Evolutionary conservation across 2,329 filamentous ascomycete species (phyloP), one percentile per base, ranked within the genome.

Genomic region (Tolypocladium amazonense): DNA sequence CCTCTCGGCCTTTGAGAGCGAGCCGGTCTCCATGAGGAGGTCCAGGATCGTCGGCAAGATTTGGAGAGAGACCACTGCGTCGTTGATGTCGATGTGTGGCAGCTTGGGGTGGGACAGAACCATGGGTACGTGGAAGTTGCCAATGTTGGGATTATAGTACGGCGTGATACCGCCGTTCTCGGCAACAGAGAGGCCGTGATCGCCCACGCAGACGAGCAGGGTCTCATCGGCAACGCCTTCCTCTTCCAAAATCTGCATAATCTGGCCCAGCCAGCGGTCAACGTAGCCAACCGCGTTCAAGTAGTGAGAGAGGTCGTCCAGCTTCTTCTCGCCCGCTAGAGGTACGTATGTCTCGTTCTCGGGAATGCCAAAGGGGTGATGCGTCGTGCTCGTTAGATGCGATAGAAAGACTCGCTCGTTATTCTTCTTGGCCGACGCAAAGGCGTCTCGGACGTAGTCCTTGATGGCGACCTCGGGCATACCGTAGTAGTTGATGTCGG

Each of bases 41-140:
- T 73, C 72, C 33, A 73, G 67, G 30, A 73, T 70, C 3, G 72
- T 72, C 1, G 72, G 72, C 1, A 73, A 62, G 37, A 73, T 69
- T 7, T 69, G 69, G 47, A 71, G 63, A 18, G 72, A 72, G 20
- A 67, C 71, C 6, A 69, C 68, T 15, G 71, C 65, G 33, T 68
- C 68, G 47, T 70, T 61, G 63, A 73, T 66, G 58, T 72, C 68
- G 4, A 73, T 59, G 14, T 66, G 64, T 2, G 72, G 72, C 30
- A 73, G 65, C 45, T 66, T 62, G 2, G 72, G 72, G 59, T 73
- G 72, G 23, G 70, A 68, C 41, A 73, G 65, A 7, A 70, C 66
- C n/a, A 73, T 64, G 5, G 70, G 70, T 1, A 73, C 71, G 50
- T 71, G 71, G 57, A 70, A 71, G 64, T 72, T 71, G 58, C 67